Base-by-base conservation (phyloP, 164 flowering plant genomes). In the Akebia trifoliata region DNA sequence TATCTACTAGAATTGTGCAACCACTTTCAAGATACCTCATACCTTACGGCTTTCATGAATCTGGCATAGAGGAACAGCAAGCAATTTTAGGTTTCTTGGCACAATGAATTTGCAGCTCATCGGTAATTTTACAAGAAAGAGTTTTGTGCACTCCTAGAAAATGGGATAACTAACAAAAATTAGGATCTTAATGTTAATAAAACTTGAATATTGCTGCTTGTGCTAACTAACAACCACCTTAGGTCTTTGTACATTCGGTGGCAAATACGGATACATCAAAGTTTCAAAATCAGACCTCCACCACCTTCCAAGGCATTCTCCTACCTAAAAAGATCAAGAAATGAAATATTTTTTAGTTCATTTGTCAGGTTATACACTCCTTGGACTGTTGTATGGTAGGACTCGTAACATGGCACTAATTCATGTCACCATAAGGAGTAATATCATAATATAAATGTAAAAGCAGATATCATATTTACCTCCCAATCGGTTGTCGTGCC, bases 231-330 rank as follows among this genome's bases (percentile, higher is more conserved):
- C 39, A 57, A 84, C 91, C 82, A 84, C 91, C 82, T 86, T 84
- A 0, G 94, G 89, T 43, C 35, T 56, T 40, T 70, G 74, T 6
- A 70, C 64, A 63, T 75, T 78, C 20, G 85, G 76, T 43, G 86
- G 78, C 63, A 76, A 72, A 72, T 71, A 75, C 10, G 90, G 92
- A 68, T 66, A 76, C 26, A 70, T 32, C 51, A 80, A 40, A 8
- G 86, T 72, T 47, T 84, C 97, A 64, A 82, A 89, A 54, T 81
- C 84, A 46, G 81, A 57, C 52, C 78, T 83, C 94, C 97, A 89
- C 94, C 94, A 89, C 81, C 70, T 79, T 36, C 94, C 94, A 49
- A 89, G 75, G 73, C 90, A 86, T 68, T 86, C 94, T 50, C 81
- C 84, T 9, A 86, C 81, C 97, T 89, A 61, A 40, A n/a, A 47